These are phyloP conservation scores for Clathrospora elynae DNA, from an alignment of 2,329 filamentous ascomycete genomes.

Conservation along the genomic window DNA sequence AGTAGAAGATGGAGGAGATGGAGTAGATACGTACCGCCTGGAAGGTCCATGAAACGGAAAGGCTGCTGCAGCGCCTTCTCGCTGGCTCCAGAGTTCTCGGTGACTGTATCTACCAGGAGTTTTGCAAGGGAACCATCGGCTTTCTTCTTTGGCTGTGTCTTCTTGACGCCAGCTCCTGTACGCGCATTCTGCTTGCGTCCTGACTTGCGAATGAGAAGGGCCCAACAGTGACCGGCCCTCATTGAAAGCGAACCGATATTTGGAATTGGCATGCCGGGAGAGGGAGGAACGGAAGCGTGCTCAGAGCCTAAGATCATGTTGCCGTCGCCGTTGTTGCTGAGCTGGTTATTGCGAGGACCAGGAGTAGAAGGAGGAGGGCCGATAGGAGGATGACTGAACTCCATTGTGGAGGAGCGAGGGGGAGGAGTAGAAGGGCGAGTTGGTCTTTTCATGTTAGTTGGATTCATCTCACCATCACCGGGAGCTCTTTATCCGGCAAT, in stretches of 20 bases:
- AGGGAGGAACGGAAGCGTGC: conserved; percentile 13
- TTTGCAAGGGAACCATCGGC: neutral
- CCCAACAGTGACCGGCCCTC: neutral
- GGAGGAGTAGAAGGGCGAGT: conserved; percentile 7
- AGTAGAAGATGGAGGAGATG: neutral
- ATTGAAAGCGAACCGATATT: neutral
- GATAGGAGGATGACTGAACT: neutral
- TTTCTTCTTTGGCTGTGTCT: conserved; percentile 6
- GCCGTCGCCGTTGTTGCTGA: neutral
- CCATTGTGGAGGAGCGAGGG: neutral
- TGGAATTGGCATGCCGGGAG: conserved; percentile 9
- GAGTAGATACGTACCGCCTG: conserved; percentile 30
- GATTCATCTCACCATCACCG: neutral
- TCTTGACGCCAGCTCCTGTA: conserved; percentile 18
- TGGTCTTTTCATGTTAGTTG: conserved; percentile 9
- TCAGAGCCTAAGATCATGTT: conserved; percentile 9
- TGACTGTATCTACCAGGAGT: neutral
- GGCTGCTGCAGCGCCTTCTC: conserved; percentile 4
- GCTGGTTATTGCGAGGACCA: neutral
- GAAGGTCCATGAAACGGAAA: conserved; percentile 27
- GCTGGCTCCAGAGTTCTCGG: neutral
- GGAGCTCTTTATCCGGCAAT: neutral
- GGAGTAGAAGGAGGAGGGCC: neutral
- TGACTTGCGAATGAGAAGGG: neutral
- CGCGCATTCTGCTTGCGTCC: conserved; percentile 1